These are phyloP conservation scores for Atkinsonella hypoxylon DNA, from an alignment of 2,329 filamentous ascomycete species.

Conservation along the genomic window DNA sequence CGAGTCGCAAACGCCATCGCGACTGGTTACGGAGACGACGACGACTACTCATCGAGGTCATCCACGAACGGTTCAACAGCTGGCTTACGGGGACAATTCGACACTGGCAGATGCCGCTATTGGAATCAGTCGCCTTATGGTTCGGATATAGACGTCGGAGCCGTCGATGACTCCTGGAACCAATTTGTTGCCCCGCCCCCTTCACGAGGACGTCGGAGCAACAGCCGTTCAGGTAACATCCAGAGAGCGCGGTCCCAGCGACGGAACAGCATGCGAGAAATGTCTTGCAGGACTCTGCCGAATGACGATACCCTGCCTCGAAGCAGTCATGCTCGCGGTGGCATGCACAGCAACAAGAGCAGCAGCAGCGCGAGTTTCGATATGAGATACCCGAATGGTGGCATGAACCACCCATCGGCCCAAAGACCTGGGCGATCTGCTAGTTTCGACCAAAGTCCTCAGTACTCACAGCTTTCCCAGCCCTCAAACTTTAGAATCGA, in stretches of 20 bases:
- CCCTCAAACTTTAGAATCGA: constrained; percentile 33
- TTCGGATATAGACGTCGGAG: constrained; percentile 45
- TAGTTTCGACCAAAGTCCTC: constrained; percentile 56
- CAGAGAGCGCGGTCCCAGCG: constrained; percentile 41
- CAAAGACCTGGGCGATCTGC: constrained; percentile 49
- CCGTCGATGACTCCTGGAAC: constrained; percentile 32
- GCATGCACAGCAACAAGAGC: constrained; percentile 61
- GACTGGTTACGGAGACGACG: constrained; percentile 4
- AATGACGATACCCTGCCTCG: constrained; percentile 27
- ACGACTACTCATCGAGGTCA: constrained; percentile 8
- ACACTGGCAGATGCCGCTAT: constrained; percentile 8
- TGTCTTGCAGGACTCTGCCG: constrained; percentile 22
- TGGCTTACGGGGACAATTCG: background rate
- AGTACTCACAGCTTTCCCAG: constrained; percentile 11
- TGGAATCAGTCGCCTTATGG: constrained; percentile 41
- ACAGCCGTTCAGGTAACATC: constrained; percentile 68
- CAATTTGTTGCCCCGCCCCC: background rate
- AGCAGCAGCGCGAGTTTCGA: constrained; percentile 58
- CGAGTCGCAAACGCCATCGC: constrained; percentile 16
- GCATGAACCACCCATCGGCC: constrained; percentile 47
- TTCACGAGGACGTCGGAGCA: constrained; percentile 57
- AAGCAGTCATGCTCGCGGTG: constrained; percentile 36
- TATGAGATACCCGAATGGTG: constrained; percentile 44
- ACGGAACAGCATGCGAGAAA: constrained; percentile 51
- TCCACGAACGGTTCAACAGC: constrained; percentile 8